A percentile compares a stretch with the other conserved stretches of the same genome.
These are phyloP conservation scores for Mycena belliarum DNA, from an alignment of 768 basidiomycete genomes.

Conservation along the genomic window DNA sequence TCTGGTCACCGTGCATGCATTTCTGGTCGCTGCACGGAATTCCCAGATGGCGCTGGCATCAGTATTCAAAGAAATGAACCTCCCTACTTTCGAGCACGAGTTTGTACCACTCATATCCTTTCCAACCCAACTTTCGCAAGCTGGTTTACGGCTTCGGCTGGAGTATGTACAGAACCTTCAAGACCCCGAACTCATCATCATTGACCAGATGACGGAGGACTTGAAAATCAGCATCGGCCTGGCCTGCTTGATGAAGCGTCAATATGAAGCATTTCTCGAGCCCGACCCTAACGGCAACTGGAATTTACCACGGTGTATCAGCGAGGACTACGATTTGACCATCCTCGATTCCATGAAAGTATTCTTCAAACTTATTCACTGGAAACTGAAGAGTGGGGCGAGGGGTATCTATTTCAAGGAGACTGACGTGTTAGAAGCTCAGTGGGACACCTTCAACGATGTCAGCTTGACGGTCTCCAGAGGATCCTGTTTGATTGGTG, in stretches of 20 bases:
- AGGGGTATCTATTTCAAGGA: constrained; percentile 97
- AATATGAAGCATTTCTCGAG: constrained; percentile 88
- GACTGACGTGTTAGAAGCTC: constrained; percentile 95
- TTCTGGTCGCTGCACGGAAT: constrained; percentile 83
- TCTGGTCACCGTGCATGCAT: constrained; percentile 81
- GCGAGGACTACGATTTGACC: constrained; percentile 86
- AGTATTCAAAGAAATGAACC: constrained; percentile 82
- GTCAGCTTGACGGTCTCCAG: constrained; percentile 86
- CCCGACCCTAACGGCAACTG: constrained; percentile 88
- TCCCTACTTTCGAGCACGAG: constrained; percentile 88
- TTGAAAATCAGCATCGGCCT: constrained; percentile 88
- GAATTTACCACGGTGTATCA: constrained; percentile 86
- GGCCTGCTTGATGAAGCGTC: constrained; percentile 92
- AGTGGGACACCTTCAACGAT: constrained; percentile 94
- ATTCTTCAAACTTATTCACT: constrained; percentile 93
- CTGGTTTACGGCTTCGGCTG: constrained; percentile 84
- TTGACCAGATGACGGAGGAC: constrained; percentile 93
- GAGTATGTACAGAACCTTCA: constrained; percentile 86
- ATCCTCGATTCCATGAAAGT: constrained; percentile 83
- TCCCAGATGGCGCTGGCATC: constrained; percentile 80
- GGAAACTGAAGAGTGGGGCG: constrained; percentile 91
- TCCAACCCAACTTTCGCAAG: constrained; percentile 92
- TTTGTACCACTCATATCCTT: constrained; percentile 93
- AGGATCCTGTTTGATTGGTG: constrained; percentile 89
- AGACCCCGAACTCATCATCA: constrained; percentile 86